phyloP scores from a whole-genome alignment of 352 stramenopile genomes.

The Pythium dissotocum region DNA sequence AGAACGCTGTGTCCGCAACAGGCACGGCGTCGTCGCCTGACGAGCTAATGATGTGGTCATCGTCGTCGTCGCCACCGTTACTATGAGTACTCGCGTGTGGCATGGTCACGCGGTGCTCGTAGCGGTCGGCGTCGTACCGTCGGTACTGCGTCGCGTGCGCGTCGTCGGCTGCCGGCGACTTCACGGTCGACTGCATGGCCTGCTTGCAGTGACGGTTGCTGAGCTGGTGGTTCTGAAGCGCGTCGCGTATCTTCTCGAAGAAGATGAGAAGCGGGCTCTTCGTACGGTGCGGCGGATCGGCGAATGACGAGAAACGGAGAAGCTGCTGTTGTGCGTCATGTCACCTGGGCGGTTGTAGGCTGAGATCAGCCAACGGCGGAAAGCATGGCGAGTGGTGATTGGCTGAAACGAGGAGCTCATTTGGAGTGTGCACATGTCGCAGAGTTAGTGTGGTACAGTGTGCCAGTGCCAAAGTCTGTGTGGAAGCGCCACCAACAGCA shows the following conservation, averaged over 20 bases:
- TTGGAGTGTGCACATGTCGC: conserved; percentile 14
- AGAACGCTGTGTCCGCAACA: conserved; percentile 30
- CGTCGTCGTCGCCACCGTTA: not conserved
- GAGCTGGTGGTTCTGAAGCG: not conserved
- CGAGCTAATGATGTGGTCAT: not conserved
- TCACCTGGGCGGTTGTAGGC: not conserved
- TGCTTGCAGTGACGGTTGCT: not conserved
- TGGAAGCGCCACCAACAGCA: not conserved
- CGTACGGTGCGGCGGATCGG: not conserved
- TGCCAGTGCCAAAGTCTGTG: not conserved
- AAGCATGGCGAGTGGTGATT: conserved; percentile 16
- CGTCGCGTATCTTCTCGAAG: not conserved
- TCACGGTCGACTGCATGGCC: not conserved
- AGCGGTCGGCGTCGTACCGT: conserved; percentile 18
- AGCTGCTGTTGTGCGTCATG: not conserved
- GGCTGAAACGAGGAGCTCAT: conserved; percentile 7
- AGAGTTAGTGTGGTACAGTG: conserved; percentile 16
- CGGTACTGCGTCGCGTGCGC: conserved; percentile 16
- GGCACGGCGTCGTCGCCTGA: conserved; percentile 1
- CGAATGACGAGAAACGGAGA: conserved; percentile 5
- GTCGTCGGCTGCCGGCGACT: not conserved
- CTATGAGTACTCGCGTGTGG: not conserved
- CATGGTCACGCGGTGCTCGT: not conserved
- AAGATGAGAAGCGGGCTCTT: not conserved
- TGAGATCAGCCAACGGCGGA: conserved; percentile 16